A percentile compares a stretch with the other conserved stretches of the same genome.
Evolutionary conservation across 2,329 filamentous ascomycete genomes (phyloP).

Genomic region (Parasarocladium wereldwijsianum): DNA sequence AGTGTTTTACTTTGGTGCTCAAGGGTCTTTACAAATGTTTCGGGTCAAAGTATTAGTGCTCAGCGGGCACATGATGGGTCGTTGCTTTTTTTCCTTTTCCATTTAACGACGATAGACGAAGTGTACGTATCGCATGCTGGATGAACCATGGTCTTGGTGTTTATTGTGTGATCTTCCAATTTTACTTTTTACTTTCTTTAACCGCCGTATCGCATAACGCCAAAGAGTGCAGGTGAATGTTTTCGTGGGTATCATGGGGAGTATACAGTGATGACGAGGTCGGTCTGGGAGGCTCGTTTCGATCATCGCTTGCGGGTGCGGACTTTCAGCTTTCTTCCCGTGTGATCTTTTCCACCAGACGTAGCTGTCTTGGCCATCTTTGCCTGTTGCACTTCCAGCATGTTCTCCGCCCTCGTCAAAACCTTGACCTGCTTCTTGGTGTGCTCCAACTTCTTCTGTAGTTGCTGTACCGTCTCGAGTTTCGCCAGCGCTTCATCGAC

Average conservation of each 20-base stretch:
- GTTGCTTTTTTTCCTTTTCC: too few relatives aligned
- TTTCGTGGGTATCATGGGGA: slow-evolving; percentile 4
- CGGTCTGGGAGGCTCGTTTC: too few relatives aligned
- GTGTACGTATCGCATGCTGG: too few relatives aligned
- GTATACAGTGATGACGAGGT: neutral
- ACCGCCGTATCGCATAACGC: too few relatives aligned
- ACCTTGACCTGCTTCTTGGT: slow-evolving; percentile 38
- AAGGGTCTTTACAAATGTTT: slow-evolving; percentile 39
- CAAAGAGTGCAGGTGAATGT: too few relatives aligned
- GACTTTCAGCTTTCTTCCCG: slow-evolving; percentile 47
- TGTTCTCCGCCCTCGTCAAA: slow-evolving; percentile 39
- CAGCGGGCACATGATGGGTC: too few relatives aligned
- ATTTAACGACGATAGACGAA: too few relatives aligned
- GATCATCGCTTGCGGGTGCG: slow-evolving; percentile 44
- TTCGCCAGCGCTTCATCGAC: slow-evolving; percentile 23
- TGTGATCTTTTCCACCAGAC: slow-evolving; percentile 41
- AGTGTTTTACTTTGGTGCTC: slow-evolving; percentile 22
- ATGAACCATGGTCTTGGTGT: too few relatives aligned
- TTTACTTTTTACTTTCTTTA: slow-evolving; percentile 1
- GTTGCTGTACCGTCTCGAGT: slow-evolving; percentile 33
- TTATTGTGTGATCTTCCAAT: neutral
- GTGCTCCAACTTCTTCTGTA: slow-evolving; percentile 2
- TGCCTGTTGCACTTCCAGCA: slow-evolving; percentile 42
- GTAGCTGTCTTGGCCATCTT: slow-evolving; percentile 53
- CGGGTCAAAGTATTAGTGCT: slow-evolving; percentile 24